Evolutionary conservation across 2,329 filamentous ascomycete species (phyloP).

Genomic region (Fusarium drepaniforme): DNA sequence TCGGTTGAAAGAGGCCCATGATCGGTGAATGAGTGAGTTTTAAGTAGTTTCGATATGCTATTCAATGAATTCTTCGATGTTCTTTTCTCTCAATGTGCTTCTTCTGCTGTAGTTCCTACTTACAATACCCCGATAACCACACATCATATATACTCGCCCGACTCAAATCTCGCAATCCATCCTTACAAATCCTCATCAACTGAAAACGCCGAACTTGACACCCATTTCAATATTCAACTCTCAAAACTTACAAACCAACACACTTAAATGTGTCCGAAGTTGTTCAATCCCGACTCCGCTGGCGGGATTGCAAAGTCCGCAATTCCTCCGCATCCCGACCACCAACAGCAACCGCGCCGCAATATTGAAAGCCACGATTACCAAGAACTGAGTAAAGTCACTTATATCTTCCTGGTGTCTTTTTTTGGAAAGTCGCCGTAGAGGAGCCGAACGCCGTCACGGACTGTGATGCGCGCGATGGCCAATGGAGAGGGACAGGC

Average conservation of each 20-base stretch:
- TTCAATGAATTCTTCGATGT: neutral
- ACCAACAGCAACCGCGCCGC: neutral
- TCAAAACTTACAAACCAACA: neutral
- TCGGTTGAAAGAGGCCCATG: slow-evolving; percentile 24
- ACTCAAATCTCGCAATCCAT: neutral
- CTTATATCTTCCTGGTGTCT: accelerated
- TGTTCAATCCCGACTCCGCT: neutral
- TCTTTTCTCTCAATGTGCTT: neutral
- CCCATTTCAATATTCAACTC: neutral
- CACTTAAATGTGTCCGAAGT: neutral
- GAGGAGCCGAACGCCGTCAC: slow-evolving; percentile 2
- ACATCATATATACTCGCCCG: neutral
- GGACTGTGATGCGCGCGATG: neutral
- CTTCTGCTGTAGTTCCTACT: neutral
- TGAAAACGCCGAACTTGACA: neutral
- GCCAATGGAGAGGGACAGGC: neutral
- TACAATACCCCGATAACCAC: neutral
- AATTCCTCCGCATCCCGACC: neutral
- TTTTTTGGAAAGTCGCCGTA: neutral
- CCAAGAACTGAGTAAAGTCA: neutral
- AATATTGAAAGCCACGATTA: neutral
- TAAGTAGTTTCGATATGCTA: accelerated
- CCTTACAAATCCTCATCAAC: neutral
- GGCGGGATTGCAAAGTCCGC: neutral
- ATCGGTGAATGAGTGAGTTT: neutral